Evolutionary conservation across 2,329 filamentous ascomycete genomes (phyloP), one percentile per base, ranked within the genome.

Genomic region (Fusarium armeniacum): DNA sequence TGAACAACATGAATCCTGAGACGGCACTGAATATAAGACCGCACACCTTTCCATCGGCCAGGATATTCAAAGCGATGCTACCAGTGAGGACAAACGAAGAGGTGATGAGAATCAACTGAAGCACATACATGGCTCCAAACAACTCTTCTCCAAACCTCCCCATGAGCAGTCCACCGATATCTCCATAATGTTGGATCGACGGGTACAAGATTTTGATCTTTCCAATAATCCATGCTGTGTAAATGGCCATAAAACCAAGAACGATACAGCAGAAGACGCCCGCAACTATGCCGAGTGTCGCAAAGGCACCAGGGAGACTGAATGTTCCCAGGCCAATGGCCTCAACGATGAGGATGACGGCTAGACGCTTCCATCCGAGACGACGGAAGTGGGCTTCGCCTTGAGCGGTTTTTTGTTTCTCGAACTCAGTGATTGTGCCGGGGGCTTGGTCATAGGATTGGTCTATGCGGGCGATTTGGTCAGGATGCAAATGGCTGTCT

Each of bases 11-110:
- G 32, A 82, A 75, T 8, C 77, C 79, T 4, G 80, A 80, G 11
- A 81, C 73, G n/a, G 81, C 75, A 16, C 77, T 77, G 50, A 81
- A 82, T 47, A 78, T 75, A 24, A 82, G 73, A 41, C 77, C 78
- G 73, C 81, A 83, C 4, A 76, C 67, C 30, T 72, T 84, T 66
- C 89, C 83, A 1, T 85, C 78, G 2, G 88, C 89, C 54, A 92
- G 78, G 22, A 83, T 86, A 65, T 88, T 89, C 77, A 91, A 84
- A 65, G 89, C 89, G 62, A 91, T 88, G 16, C 84, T 84, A 67
- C 91, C 91, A 1, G 88, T 90, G 54, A 91, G 80, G 46, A 90
- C 81, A 76, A 92, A 90, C 20, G 88, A 89, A 13, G 85, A 86
- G 79, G 89, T 88, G 74, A 90, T 85, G 78, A 92, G 91, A 36